phyloP scores from a whole-genome alignment of 1,139 yeast species.

The Candida tunisiensis region DNA sequence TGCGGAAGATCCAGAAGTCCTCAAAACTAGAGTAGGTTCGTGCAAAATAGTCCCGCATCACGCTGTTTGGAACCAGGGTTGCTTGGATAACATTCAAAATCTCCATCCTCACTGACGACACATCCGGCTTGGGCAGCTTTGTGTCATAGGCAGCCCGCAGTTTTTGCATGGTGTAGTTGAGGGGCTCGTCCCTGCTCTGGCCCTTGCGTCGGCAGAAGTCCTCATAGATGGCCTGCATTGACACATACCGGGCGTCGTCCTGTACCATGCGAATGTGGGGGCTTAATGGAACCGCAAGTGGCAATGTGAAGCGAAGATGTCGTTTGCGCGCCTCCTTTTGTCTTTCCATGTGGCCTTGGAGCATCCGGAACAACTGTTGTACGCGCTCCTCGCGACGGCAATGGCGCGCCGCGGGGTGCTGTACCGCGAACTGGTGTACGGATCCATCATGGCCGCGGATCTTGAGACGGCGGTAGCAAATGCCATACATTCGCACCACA shows the following conservation, averaged over 20 bases:
- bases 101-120: constrained; percentile 77
- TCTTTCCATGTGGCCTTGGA: constrained; percentile 64
- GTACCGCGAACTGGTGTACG: constrained; percentile 84
- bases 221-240: constrained; percentile 81
- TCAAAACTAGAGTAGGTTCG: constrained; percentile 62
- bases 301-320: constrained; percentile 71
- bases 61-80: constrained; percentile 69
- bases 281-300: constrained; percentile 84
- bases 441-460: constrained; percentile 93
- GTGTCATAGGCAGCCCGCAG: constrained; percentile 89
- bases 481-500: constrained; percentile 76
- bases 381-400: constrained; percentile 93
- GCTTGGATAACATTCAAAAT: constrained; percentile 82
- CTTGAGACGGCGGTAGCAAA: constrained; percentile 80
- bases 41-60: constrained; percentile 53
- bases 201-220: constrained; percentile 63
- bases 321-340: constrained; percentile 83
- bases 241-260: constrained; percentile 61
- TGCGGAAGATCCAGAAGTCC: constrained; percentile 94
- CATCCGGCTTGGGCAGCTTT: constrained; percentile 80
- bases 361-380: constrained; percentile 76
- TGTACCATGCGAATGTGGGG: constrained; percentile 88
- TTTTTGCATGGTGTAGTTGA: constrained; percentile 73
- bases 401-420: constrained; percentile 95
- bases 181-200: constrained; percentile 77